These are phyloP conservation scores for Paspalum notatum DNA, from an alignment of 176 grass and related monocot species.

Conservation along the genomic window DNA sequence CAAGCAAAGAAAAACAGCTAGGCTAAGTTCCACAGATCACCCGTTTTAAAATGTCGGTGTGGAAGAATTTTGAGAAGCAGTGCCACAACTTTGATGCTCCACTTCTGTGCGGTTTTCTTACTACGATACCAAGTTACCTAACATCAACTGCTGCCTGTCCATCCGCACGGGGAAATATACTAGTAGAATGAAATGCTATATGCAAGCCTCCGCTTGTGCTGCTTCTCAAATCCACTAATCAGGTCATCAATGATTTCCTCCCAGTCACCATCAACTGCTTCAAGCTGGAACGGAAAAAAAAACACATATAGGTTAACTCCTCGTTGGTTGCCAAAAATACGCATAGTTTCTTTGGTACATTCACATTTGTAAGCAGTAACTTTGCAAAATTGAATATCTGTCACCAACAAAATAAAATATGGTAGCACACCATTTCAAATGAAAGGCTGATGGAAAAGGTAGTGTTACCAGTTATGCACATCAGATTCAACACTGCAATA, in stretches of 20 bases:
- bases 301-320: neutral
- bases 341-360: neutral
- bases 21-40: neutral
- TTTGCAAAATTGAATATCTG: slow-evolving; percentile 5
- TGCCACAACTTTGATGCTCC: neutral
- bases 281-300: slow-evolving; percentile 34
- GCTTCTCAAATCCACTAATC: slow-evolving; percentile 52
- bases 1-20: neutral
- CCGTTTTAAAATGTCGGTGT: neutral
- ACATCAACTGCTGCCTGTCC: neutral
- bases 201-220: slow-evolving; percentile 50
- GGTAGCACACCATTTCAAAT: neutral
- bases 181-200: slow-evolving; percentile 55
- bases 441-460: neutral
- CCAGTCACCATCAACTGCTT: slow-evolving; percentile 43
- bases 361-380: slow-evolving; percentile 12
- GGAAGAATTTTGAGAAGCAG: slow-evolving; percentile 10
- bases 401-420: neutral
- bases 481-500: slow-evolving; percentile 5
- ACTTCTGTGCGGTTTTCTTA: neutral
- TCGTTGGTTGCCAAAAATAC: neutral
- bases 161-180: neutral
- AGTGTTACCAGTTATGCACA: neutral
- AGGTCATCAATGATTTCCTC: slow-evolving; percentile 59
- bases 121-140: neutral